Base-by-base conservation (phyloP, 805 yeast species). In the Pichia membranifaciens region DNA sequence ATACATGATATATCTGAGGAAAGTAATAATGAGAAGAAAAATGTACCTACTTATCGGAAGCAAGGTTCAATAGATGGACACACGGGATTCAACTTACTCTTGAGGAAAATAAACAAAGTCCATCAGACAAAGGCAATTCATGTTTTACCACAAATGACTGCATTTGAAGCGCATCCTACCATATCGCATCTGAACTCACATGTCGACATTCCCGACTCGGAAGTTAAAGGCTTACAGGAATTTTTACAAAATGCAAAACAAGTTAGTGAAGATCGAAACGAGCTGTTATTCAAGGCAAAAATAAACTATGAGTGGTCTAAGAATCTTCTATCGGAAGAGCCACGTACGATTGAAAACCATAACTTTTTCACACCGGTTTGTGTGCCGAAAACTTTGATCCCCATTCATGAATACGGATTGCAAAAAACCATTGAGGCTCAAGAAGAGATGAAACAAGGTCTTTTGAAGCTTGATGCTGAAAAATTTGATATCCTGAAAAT, bases 261-360 rank as follows among this genome's bases (percentile, higher is more conserved):
- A 16, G 62, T 65, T 17, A 67, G 66, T 46, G 71, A 71, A 20
- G 41, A 53, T 17, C 67, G 66, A 29, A 72, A 72, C 33, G 76
- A 76, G 48, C 66, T 66, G 34, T 56, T 66, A 36, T 77, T 76
- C 55, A 70, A 79, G 33, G 74, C 73, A 41, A 57, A 66, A 34
- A 69, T 70, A 36, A 81, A 83, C 0, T 78, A 66, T 50, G 82
- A 78, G 45, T 76, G 79, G 76, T 69, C 76, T 36, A 66, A 55
- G 33, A 62, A 68, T 37, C 62, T 66, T 53, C 53, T 56, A 35
- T 56, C 62, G 16, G 45, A 49, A 10, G 55, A 65, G n/a, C 66
- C 72, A 6, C 59, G 73, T 38, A 61, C 77, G 0, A 52, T 78
- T 13, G 74, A 68, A 41, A 55, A 64, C 15, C 58, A 63, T 7